Evolutionary conservation across 495 filamentous ascomycete genomes (phyloP).

Genomic region (Hyphodiscus hymeniophilus): DNA sequence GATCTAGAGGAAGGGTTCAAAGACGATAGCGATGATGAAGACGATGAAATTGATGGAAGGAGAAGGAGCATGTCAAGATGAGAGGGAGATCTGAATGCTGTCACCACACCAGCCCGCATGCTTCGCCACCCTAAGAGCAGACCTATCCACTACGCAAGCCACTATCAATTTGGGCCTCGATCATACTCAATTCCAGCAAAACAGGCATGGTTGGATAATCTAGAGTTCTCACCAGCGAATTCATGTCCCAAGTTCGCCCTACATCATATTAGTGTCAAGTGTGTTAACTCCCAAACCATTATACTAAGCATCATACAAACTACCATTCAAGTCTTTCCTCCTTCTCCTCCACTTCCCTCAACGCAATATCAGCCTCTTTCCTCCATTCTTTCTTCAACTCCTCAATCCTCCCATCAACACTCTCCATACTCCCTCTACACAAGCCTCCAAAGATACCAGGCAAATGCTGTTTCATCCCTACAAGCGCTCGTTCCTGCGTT

Average conservation of each 20-base stretch:
- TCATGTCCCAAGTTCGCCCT: too few species aligned
- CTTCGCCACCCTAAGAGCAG: background rate
- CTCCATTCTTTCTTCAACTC: slow-evolving; percentile 13
- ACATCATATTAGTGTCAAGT: too few species aligned
- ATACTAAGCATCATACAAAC: background rate
- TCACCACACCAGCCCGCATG: background rate
- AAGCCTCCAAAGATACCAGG: slow-evolving; percentile 6
- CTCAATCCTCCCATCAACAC: background rate
- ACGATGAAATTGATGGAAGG: slow-evolving; percentile 21
- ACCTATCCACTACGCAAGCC: background rate
- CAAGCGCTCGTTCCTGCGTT: slow-evolving; percentile 25
- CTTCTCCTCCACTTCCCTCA: slow-evolving; percentile 26
- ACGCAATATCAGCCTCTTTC: slow-evolving; percentile 36
- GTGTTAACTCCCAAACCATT: background rate
- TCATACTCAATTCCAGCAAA: too few species aligned
- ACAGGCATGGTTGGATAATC: too few species aligned
- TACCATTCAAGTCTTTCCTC: slow-evolving; percentile 6
- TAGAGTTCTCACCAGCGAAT: too few species aligned
- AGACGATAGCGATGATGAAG: slow-evolving; percentile 73
- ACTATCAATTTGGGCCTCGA: too few species aligned
- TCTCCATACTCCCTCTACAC: slow-evolving; percentile 19
- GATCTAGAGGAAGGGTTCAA: slow-evolving; percentile 79
- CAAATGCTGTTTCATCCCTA: slow-evolving; percentile 11
- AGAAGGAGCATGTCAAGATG: slow-evolving; percentile 3
- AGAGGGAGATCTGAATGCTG: background rate